A percentile compares a stretch with the other conserved stretches of the same genome.
phyloP scores from a whole-genome alignment of 2,329 filamentous ascomycete species.

The Aspergillus calidoustus region DNA sequence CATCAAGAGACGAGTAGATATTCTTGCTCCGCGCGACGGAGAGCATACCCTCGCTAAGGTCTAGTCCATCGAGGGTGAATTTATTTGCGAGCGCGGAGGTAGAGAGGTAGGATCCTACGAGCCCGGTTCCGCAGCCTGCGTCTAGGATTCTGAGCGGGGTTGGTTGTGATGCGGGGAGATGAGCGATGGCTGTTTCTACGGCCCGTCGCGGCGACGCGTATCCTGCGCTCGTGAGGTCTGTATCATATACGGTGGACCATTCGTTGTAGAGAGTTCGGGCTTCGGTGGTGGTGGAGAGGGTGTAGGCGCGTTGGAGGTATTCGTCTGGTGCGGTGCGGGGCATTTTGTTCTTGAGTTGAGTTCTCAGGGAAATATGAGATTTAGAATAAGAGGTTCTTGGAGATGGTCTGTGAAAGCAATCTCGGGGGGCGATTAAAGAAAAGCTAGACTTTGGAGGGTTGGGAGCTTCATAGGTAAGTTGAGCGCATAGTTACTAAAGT shows the following conservation, averaged over 20 bases:
- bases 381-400: not conserved
- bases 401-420: not conserved
- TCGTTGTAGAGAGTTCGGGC: not conserved
- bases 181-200: not conserved
- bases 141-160: not conserved
- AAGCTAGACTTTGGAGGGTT: too few relatives aligned
- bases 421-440: too few relatives aligned
- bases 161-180: not conserved
- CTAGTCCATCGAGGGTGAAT: not conserved
- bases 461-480: too few relatives aligned
- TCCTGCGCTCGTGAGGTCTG: not conserved
- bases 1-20: not conserved
- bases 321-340: not conserved
- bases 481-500: too few relatives aligned
- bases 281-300: not conserved
- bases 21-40: not conserved
- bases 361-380: not conserved
- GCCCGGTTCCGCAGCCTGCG: not conserved
- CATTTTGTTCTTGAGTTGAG: constrained; percentile 9
- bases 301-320: not conserved
- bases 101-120: not conserved
- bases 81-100: not conserved
- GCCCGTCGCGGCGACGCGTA: not conserved
- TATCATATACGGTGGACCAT: not conserved
- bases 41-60: not conserved